These are phyloP conservation scores for Botrytis byssoidea DNA, from an alignment of 2,329 filamentous ascomycete species.

Conservation along the genomic window DNA sequence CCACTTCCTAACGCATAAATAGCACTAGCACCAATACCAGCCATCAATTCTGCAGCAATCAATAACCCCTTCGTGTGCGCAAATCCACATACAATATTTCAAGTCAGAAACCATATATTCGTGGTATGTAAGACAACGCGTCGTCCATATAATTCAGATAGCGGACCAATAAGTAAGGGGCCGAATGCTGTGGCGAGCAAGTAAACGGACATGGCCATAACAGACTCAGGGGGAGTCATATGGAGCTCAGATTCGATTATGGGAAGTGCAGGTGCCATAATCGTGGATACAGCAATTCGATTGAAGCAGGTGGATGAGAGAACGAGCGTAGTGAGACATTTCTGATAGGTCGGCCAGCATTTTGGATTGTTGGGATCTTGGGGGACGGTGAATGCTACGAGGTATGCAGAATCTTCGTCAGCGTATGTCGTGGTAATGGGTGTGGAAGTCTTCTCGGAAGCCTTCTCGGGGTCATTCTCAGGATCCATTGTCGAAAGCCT, in stretches of 20 bases:
- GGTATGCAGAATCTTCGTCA: constrained; percentile 23
- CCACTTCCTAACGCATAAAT: constrained; percentile 46
- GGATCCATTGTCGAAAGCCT: neutral
- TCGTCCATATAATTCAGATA: constrained; percentile 51
- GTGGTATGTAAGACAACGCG: constrained; percentile 44
- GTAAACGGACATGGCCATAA: neutral
- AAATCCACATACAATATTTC: constrained; percentile 53
- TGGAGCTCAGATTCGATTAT: neutral
- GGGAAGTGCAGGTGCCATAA: neutral
- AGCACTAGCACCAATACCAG: constrained; percentile 50
- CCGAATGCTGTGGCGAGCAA: constrained; percentile 43
- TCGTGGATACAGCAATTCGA: neutral
- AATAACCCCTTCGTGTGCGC: constrained; percentile 45
- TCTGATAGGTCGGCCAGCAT: neutral
- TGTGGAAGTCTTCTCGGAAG: neutral
- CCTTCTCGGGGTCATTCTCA: neutral
- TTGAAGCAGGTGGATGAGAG: neutral
- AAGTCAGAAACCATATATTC: constrained; percentile 53
- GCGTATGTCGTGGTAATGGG: neutral
- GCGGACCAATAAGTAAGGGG: constrained; percentile 58
- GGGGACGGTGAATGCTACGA: constrained; percentile 25
- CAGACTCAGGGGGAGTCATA: neutral
- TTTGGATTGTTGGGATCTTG: constrained; percentile 41
- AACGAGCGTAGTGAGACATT: neutral
- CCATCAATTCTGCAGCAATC: constrained; percentile 47